phyloP scores from a whole-genome alignment of 2,329 filamentous ascomycete species.

The Dichotomopilus funicola region DNA sequence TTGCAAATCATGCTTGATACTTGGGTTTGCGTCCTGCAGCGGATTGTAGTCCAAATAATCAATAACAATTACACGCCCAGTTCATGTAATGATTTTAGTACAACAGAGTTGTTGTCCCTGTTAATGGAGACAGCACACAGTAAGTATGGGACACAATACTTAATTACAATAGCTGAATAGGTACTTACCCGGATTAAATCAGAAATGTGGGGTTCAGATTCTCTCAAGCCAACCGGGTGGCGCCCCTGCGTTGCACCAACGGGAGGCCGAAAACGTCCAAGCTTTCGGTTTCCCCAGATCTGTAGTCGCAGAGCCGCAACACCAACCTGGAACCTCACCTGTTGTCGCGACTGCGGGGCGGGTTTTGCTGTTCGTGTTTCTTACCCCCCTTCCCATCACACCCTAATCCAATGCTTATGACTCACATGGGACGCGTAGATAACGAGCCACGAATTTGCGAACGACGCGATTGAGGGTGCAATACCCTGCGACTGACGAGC shows the following conservation, averaged over 20 bases:
- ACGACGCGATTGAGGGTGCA: slow-evolving; percentile 13
- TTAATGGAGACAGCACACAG: too few species aligned
- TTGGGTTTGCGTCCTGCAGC: too few species aligned
- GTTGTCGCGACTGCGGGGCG: slow-evolving; percentile 4
- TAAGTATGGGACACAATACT: too few species aligned
- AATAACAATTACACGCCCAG: too few species aligned
- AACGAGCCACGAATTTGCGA: slow-evolving; percentile 7
- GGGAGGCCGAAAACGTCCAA: slow-evolving; percentile 5
- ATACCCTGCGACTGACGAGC: slow-evolving; percentile 7
- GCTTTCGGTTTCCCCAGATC: slow-evolving; percentile 12
- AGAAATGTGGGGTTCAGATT: too few species aligned
- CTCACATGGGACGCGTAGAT: not conserved
- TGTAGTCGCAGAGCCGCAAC: slow-evolving; percentile 18
- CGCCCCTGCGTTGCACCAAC: not conserved
- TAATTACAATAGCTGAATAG: too few species aligned
- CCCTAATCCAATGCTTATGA: not conserved
- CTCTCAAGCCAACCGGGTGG: not conserved
- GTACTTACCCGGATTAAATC: too few species aligned
- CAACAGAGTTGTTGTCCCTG: too few species aligned
- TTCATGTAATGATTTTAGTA: too few species aligned
- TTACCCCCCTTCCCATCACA: not conserved
- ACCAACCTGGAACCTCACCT: slow-evolving; percentile 13
- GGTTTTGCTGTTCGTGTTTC: not conserved
- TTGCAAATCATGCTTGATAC: too few species aligned
- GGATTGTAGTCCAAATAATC: too few species aligned